Base-by-base conservation (phyloP, 2,329 filamentous ascomycete genomes). In the Chaetomium globosum region DNA sequence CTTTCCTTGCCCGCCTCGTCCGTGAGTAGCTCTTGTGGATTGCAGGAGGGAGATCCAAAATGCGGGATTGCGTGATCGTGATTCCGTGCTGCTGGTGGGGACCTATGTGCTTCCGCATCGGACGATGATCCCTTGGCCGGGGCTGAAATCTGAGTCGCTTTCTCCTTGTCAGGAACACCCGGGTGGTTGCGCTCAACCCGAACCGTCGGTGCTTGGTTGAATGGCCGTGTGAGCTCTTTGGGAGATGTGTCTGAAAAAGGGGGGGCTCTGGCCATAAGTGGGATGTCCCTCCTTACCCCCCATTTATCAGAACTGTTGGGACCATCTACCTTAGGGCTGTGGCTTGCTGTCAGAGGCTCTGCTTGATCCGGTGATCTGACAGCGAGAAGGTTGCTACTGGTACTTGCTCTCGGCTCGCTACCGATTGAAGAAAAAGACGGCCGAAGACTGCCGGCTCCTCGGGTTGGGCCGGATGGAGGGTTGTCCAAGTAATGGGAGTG, bases 161-260 rank as follows among this genome's bases (percentile, higher is more conserved):
- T 23, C 48, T 48, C n/a, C 2, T 28, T 16, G 3, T 48, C 12
- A 8, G 26, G 13, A 8, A 19, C 9, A 4, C 28, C 1, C 0
- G 36, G 13, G n/a, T 39, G 31, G 4, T 16, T 46, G 3, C 26
- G 10, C 9, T 43, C 31, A 5, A 16, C 5, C 7, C n/a, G 23
- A 1, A 23, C 19, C 13, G 39, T 1, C 33, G 2, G 26, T 19
- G 21, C 8, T 30, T 52, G 55, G 7, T 10, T 9, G 28, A 10
- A 19, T 19, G 43, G 6, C 19, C 9, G 36, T 16, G 10, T 2
- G 21, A 21, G 9, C 8, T 46, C 12, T 26, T 56, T 30, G 48
- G 63, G 59, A 0, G 57, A 55, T 6, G 59, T 21, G 33, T 61
- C 54, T 21, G 36, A 30, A 16, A 58, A 65, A 52, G 66, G 63